phyloP scores from a whole-genome alignment of 1,139 yeast species.

The Debaryomyces robertsiae region DNA sequence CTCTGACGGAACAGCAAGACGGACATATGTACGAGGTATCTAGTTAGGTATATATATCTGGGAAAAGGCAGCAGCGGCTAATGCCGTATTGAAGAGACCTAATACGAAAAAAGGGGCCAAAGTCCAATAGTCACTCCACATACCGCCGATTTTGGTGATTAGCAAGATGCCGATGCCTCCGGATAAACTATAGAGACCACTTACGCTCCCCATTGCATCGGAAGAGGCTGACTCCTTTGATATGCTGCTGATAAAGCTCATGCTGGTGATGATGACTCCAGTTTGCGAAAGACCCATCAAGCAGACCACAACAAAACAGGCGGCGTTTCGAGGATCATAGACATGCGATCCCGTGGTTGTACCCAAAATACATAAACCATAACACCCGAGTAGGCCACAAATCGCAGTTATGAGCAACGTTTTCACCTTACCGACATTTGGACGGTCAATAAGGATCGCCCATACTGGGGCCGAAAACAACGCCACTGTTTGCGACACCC shows the following conservation, averaged over 20 bases:
- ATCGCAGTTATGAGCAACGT: constrained; percentile 33
- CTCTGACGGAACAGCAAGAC: background rate
- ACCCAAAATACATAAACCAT: constrained; percentile 30
- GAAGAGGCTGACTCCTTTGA: constrained; percentile 20
- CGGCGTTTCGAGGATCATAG: constrained; percentile 39
- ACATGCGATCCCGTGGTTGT: constrained; percentile 14
- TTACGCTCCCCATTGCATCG: constrained; percentile 56
- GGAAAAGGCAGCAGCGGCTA: constrained; percentile 13
- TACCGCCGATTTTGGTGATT: constrained; percentile 63
- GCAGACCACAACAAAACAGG: constrained; percentile 36
- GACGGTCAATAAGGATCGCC: constrained; percentile 56
- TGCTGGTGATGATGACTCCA: constrained; percentile 57
- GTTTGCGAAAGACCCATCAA: constrained; percentile 50
- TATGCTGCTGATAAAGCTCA: constrained; percentile 42
- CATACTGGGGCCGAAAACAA: constrained; percentile 63
- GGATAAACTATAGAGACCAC: constrained; percentile 66
- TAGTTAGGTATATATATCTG: background rate
- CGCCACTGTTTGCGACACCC: constrained; percentile 62
- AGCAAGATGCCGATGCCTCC: constrained; percentile 73
- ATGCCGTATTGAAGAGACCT: constrained; percentile 43
- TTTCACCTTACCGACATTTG: constrained; percentile 36
- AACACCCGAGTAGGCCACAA: constrained; percentile 44
- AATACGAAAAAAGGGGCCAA: constrained; percentile 63
- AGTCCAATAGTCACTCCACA: constrained; percentile 57
- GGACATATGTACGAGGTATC: background rate